Percentiles rank a stretch among this genome's conserved stretches.
phyloP scores from a whole-genome alignment of 2,329 filamentous ascomycete species.

The Scytalidium lignicola region DNA sequence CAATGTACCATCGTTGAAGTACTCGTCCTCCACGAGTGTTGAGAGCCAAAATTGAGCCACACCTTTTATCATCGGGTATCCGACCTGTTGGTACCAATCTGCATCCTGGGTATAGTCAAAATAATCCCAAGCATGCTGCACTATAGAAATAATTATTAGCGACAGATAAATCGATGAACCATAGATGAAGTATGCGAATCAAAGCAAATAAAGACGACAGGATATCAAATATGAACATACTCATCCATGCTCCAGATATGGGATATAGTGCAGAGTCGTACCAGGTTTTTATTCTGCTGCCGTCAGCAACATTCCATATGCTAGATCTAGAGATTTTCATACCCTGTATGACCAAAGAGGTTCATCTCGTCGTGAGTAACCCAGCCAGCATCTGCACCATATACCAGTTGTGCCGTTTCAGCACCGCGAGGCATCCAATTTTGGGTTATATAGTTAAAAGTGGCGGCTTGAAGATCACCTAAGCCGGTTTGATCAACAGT shows the following conservation, averaged over 20 bases:
- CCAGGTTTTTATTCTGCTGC: too few species aligned
- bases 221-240: constrained; percentile 31
- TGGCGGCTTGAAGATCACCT: constrained; percentile 35
- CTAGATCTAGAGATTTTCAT: constrained; percentile 29
- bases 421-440: constrained; percentile 49
- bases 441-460: constrained; percentile 48
- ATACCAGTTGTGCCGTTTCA: constrained; percentile 48
- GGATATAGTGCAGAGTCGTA: constrained; percentile 25
- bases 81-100: constrained; percentile 40
- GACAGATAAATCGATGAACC: too few species aligned
- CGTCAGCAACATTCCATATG: too few species aligned
- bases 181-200: too few species aligned
- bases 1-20: constrained; percentile 44
- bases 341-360: constrained; percentile 51
- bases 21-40: constrained; percentile 45
- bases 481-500: constrained; percentile 47
- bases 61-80: constrained; percentile 49
- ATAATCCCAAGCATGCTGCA: constrained; percentile 54
- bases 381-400: constrained; percentile 47
- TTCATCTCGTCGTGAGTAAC: constrained; percentile 53
- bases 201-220: too few species aligned
- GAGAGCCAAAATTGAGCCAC: constrained; percentile 52
- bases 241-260: constrained; percentile 51
- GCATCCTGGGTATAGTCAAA: constrained; percentile 47
- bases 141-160: constrained; percentile 16